Evolutionary conservation across 2,329 filamentous ascomycete genomes (phyloP).

Genomic region (Colletotrichum sp.): DNA sequence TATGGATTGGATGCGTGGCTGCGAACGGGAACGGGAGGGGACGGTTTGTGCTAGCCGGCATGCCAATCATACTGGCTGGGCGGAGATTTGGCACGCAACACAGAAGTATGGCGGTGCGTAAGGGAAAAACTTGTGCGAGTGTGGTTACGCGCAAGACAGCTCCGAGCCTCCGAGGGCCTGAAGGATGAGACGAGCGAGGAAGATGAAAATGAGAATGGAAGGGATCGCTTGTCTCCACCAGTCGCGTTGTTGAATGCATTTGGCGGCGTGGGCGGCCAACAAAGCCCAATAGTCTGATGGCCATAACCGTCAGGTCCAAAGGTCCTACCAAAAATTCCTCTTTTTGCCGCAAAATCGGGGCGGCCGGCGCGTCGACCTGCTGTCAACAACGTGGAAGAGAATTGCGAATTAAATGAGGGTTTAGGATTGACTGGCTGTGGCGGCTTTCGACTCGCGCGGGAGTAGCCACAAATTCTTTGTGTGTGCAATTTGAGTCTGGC

Average conservation of each 20-base stretch:
- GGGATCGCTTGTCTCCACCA: background rate
- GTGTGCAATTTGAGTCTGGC: background rate
- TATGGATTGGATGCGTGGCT: background rate
- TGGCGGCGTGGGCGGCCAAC: background rate
- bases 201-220: background rate
- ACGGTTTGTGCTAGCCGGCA: background rate
- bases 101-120: background rate
- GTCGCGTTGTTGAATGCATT: background rate
- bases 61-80: background rate
- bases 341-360: slow-evolving; percentile 1
- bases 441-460: slow-evolving; percentile 13
- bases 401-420: slow-evolving; percentile 18
- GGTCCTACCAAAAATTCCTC: background rate
- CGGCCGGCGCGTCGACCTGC: background rate
- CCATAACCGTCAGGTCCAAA: background rate
- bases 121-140: background rate
- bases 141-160: background rate
- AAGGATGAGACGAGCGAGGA: background rate
- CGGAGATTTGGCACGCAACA: background rate
- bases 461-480: slow-evolving; percentile 17
- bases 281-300: background rate
- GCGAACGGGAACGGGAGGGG: background rate
- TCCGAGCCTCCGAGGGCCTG: background rate
- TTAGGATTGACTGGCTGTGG: slow-evolving; percentile 15
- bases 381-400: slow-evolving; percentile 8